Conservation (phyloP, 164 flowering plant genomes). For the Buxus sempervirens region DNA sequence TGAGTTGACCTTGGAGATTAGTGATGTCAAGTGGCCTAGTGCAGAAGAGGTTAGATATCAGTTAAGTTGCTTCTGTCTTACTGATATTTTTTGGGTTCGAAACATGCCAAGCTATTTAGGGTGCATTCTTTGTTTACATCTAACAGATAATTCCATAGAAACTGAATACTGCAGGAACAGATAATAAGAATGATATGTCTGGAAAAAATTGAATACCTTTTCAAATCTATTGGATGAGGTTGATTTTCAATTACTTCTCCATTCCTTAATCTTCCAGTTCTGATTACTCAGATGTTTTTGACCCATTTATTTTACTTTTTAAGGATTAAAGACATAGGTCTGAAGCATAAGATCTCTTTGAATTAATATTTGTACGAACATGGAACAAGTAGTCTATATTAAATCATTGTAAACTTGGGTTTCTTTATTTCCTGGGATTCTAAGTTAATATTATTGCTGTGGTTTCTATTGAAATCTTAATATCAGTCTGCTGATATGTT, state of each 20-base stretch:
- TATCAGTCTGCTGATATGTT: background rate
- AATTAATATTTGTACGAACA: background rate
- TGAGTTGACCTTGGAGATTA: conserved; percentile 89
- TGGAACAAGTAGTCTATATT: too few relatives aligned
- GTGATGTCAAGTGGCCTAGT: conserved; percentile 92
- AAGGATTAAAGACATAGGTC: background rate
- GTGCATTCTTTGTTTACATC: background rate
- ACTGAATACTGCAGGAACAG: background rate
- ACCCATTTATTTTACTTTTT: background rate
- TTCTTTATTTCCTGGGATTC: background rate
- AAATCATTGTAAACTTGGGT: background rate
- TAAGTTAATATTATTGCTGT: background rate
- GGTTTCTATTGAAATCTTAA: background rate
- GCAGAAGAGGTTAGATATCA: conserved; percentile 63
- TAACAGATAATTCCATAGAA: background rate
- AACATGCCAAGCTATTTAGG: background rate
- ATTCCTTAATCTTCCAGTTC: background rate
- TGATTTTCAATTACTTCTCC: background rate
- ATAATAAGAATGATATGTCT: too few relatives aligned
- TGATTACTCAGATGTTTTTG: background rate
- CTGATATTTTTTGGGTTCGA: background rate
- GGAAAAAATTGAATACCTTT: too few relatives aligned
- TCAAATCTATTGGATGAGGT: too few relatives aligned
- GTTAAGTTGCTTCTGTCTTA: background rate
- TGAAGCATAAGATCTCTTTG: background rate